Evolutionary conservation across 2,329 filamentous ascomycete genomes (phyloP).

Genomic region (Ophiostoma montium): DNA sequence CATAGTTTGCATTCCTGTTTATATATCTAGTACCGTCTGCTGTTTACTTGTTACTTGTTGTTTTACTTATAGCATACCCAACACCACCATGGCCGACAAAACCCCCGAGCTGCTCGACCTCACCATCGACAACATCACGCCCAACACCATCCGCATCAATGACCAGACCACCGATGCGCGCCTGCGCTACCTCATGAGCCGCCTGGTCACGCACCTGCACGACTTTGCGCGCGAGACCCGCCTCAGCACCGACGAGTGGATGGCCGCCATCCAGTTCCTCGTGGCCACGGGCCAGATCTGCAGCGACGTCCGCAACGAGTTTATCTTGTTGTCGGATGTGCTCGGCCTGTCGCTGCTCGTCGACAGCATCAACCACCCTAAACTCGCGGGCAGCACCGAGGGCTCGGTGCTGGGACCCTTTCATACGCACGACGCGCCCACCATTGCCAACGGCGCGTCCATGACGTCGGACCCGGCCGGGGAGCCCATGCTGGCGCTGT

Average conservation of each 20-base stretch:
- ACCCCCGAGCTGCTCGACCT: slow-evolving; percentile 34
- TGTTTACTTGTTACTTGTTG: no score
- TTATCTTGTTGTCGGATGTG: slow-evolving; percentile 69
- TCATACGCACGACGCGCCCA: slow-evolving; percentile 63
- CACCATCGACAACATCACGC: slow-evolving; percentile 67
- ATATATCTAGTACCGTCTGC: background rate
- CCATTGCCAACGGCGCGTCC: slow-evolving; percentile 36
- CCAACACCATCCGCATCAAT: slow-evolving; percentile 63
- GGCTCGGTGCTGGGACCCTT: slow-evolving; percentile 72
- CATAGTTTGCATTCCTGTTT: background rate
- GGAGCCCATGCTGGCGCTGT: slow-evolving; percentile 57
- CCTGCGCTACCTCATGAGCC: slow-evolving; percentile 57
- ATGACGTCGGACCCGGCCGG: slow-evolving; percentile 59
- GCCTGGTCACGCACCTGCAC: slow-evolving; percentile 63
- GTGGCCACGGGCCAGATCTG: slow-evolving; percentile 60
- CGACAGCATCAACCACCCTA: slow-evolving; percentile 73
- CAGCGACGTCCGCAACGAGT: slow-evolving; percentile 63
- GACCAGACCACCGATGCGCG: slow-evolving; percentile 51
- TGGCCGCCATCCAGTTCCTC: slow-evolving; percentile 57
- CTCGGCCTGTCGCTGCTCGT: slow-evolving; percentile 68
- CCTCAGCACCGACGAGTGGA: slow-evolving; percentile 66
- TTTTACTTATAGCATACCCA: background rate
- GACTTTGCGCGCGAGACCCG: slow-evolving; percentile 71
- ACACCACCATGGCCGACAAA: slow-evolving; percentile 2
- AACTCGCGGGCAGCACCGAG: slow-evolving; percentile 54